Evolutionary conservation across 257 asterid genomes (phyloP).

Genomic region (Voacanga thouarsii): DNA sequence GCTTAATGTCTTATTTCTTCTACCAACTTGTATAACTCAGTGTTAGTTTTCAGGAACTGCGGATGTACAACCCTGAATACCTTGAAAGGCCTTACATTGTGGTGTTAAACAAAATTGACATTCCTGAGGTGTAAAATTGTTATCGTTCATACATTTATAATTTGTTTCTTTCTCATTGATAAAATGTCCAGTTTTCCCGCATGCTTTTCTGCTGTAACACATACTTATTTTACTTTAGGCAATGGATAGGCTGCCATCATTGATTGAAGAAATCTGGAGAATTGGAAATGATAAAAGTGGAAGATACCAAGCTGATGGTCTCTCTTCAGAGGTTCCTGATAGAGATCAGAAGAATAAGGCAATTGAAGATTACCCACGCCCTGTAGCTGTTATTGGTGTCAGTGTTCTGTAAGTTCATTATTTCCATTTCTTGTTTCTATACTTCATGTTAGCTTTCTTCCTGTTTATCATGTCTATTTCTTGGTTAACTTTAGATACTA

Average conservation of each 20-base stretch:
- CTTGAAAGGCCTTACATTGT: slow-evolving; percentile 89
- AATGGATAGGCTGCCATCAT: slow-evolving; percentile 53
- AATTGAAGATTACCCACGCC: slow-evolving; percentile 79
- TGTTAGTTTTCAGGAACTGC: slow-evolving; percentile 65
- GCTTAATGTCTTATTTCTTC: slow-evolving; percentile 3
- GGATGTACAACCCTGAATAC: slow-evolving; percentile 96
- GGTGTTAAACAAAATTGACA: slow-evolving; percentile 83
- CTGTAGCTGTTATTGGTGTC: slow-evolving; percentile 81
- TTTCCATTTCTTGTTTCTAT: background rate
- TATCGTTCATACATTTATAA: slow-evolving; percentile 4
- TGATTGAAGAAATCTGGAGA: slow-evolving; percentile 56
- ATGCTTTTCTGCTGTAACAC: background rate
- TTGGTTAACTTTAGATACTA: background rate
- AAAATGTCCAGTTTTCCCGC: background rate
- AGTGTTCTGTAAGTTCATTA: slow-evolving; percentile 79
- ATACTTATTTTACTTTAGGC: slow-evolving; percentile 44
- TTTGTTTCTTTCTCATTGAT: slow-evolving; percentile 7
- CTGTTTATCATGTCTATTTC: background rate
- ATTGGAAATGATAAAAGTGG: slow-evolving; percentile 55
- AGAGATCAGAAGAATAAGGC: slow-evolving; percentile 54
- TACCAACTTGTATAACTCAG: background rate
- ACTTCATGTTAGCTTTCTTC: background rate
- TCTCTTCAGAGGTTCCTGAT: slow-evolving; percentile 18
- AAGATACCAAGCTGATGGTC: slow-evolving; percentile 27
- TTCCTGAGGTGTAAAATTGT: slow-evolving; percentile 59